A percentile compares a stretch with the other conserved stretches of the same genome.
These are phyloP conservation scores for Dothiorella sarmentorum DNA, from an alignment of 2,329 filamentous ascomycete species.

Conservation along the genomic window DNA sequence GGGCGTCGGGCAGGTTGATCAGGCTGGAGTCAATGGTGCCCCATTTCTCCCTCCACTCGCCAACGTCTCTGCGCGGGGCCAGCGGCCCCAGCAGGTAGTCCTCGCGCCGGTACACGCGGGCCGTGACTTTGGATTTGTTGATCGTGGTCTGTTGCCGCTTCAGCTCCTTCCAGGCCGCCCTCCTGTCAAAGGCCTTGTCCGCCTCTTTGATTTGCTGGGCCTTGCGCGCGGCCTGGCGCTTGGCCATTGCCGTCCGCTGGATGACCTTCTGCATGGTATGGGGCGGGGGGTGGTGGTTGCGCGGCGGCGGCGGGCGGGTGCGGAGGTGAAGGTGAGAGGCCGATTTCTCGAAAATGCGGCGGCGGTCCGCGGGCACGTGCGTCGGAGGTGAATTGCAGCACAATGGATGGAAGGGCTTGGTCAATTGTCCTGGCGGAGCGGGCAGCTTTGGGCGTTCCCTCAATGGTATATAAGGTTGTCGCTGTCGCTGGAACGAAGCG, in stretches of 20 bases:
- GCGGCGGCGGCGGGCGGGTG: conserved; percentile 14
- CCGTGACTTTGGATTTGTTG: conserved; percentile 44
- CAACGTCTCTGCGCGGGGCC: conserved; percentile 72
- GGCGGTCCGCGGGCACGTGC: neutral
- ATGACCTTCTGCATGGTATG: conserved; percentile 60
- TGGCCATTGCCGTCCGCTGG: conserved; percentile 62
- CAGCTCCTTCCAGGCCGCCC: conserved; percentile 24
- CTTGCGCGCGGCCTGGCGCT: conserved; percentile 57
- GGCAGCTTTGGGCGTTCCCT: neutral
- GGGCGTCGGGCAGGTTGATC: conserved; percentile 35
- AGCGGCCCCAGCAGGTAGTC: conserved; percentile 76
- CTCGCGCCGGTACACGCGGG: conserved; percentile 61
- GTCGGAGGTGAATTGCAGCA: neutral
- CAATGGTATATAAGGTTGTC: neutral
- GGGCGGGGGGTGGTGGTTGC: neutral
- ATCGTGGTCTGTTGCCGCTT: conserved; percentile 1
- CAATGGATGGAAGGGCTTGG: neutral
- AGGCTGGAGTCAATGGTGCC: conserved; percentile 50
- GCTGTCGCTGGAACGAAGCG: neutral
- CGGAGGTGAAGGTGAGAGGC: neutral
- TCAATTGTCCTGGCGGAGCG: neutral
- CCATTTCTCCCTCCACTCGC: conserved; percentile 54
- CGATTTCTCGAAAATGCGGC: neutral
- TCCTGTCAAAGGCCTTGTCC: conserved; percentile 26
- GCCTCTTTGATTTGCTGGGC: conserved; percentile 21